phyloP scores from a whole-genome alignment of 257 asterid genomes.

The Linaria vulgaris region DNA sequence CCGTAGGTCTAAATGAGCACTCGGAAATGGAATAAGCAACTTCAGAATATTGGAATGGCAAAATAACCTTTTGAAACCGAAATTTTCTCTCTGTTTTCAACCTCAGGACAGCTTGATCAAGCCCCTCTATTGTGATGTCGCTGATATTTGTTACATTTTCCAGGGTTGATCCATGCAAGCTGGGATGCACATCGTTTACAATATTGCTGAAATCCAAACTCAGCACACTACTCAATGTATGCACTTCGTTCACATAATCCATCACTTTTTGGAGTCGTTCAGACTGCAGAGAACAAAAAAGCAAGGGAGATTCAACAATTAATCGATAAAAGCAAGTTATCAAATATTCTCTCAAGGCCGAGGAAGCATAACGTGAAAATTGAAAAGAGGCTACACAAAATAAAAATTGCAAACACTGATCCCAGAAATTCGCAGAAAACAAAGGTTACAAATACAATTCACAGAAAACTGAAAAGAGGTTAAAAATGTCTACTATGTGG shows the following conservation, averaged over 20 bases:
- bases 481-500: background rate
- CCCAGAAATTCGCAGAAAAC: background rate
- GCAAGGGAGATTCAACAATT: constrained; percentile 18
- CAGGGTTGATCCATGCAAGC: constrained; percentile 61
- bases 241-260: constrained; percentile 82
- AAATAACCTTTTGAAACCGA: constrained; percentile 78
- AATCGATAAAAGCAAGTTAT: background rate
- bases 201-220: constrained; percentile 76
- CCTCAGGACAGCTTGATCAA: constrained; percentile 60
- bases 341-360: background rate
- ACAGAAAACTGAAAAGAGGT: no score
- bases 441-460: background rate
- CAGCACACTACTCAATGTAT: constrained; percentile 72
- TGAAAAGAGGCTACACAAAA: background rate
- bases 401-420: background rate
- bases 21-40: constrained; percentile 17
- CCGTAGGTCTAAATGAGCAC: constrained; percentile 26
- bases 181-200: constrained; percentile 81
- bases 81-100: constrained; percentile 71
- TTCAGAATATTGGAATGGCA: constrained; percentile 14
- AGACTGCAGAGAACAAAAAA: constrained; percentile 51
- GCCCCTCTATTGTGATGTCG: constrained; percentile 74
- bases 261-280: constrained; percentile 77
- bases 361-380: background rate
- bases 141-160: constrained; percentile 77